Conservation (phyloP, 176 grass and related monocot genomes). For the sorghum (Sorghum bicolor) region DNA sequence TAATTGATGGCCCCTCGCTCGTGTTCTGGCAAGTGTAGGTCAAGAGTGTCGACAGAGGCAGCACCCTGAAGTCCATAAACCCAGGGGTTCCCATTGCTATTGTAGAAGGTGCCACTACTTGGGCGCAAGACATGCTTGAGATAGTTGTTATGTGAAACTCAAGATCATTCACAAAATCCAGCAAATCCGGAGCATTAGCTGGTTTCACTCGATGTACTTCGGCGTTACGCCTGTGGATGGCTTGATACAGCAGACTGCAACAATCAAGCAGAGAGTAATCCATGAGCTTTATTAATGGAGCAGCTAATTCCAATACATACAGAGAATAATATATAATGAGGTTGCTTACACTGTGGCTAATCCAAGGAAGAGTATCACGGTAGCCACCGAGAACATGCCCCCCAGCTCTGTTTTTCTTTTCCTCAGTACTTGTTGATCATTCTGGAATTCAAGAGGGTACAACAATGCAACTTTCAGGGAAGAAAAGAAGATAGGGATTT, state of each 20-base stretch:
- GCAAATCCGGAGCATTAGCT: slow-evolving; percentile 81
- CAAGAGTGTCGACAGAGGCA: slow-evolving; percentile 57
- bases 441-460: slow-evolving; percentile 41
- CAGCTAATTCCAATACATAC: neutral
- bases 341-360: slow-evolving; percentile 72
- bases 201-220: slow-evolving; percentile 82
- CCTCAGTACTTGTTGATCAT: slow-evolving; percentile 68
- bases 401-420: slow-evolving; percentile 97
- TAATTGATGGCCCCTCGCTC: slow-evolving; percentile 63
- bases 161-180: slow-evolving; percentile 78
- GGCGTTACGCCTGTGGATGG: slow-evolving; percentile 58
- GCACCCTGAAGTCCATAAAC: slow-evolving; percentile 72
- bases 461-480: slow-evolving; percentile 16
- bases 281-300: neutral
- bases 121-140: slow-evolving; percentile 83
- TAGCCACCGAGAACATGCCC: slow-evolving; percentile 69
- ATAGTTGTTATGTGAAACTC: slow-evolving; percentile 88
- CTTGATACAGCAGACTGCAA: slow-evolving; percentile 79
- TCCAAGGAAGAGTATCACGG: slow-evolving; percentile 72
- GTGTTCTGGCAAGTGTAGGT: slow-evolving; percentile 78
- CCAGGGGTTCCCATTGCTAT: slow-evolving; percentile 72
- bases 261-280: neutral
- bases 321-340: neutral
- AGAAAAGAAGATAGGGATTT: neutral
- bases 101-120: slow-evolving; percentile 40